A percentile compares a stretch with the other conserved stretches of the same genome.
phyloP scores from a whole-genome alignment of 164 flowering plant genomes.

The Vitis riparia region DNA sequence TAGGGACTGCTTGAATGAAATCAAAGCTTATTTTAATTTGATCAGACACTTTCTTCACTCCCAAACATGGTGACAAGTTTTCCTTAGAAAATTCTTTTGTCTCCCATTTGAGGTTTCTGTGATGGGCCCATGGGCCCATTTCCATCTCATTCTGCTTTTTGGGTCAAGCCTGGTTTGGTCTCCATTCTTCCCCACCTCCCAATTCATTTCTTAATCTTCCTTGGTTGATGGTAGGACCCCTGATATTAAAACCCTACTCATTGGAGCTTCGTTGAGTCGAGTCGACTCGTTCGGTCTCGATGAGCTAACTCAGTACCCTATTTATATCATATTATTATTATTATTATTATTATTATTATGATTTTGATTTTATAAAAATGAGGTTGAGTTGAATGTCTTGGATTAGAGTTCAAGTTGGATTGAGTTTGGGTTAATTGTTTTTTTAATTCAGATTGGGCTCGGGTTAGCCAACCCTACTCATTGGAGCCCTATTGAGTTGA shows the following conservation, averaged over 20 bases:
- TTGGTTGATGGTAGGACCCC: slow-evolving; percentile 8
- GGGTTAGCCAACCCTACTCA: too few species aligned
- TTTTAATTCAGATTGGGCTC: too few species aligned
- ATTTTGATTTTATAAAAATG: too few species aligned
- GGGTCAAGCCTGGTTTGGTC: slow-evolving; percentile 15
- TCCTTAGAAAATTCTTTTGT: slow-evolving; percentile 12
- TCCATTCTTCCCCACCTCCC: slow-evolving; percentile 8
- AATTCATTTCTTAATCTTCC: background rate
- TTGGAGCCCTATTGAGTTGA: too few species aligned
- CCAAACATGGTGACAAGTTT: slow-evolving; percentile 16
- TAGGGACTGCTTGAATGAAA: background rate
- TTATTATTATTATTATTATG: too few species aligned
- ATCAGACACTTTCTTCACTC: slow-evolving; percentile 12
- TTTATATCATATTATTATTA: too few species aligned
- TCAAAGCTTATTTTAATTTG: background rate
- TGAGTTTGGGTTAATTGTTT: background rate
- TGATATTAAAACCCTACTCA: background rate
- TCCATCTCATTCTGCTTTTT: slow-evolving; percentile 8
- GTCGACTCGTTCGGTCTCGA: too few species aligned
- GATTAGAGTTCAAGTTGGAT: background rate
- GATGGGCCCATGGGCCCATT: slow-evolving; percentile 23
- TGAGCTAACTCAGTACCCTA: too few species aligned
- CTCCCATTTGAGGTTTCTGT: slow-evolving; percentile 24
- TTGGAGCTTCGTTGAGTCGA: too few species aligned
- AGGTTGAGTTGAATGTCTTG: too few species aligned